These are phyloP conservation scores for Xylaria venustula DNA, from an alignment of 495 filamentous ascomycete genomes.

Conservation along the genomic window DNA sequence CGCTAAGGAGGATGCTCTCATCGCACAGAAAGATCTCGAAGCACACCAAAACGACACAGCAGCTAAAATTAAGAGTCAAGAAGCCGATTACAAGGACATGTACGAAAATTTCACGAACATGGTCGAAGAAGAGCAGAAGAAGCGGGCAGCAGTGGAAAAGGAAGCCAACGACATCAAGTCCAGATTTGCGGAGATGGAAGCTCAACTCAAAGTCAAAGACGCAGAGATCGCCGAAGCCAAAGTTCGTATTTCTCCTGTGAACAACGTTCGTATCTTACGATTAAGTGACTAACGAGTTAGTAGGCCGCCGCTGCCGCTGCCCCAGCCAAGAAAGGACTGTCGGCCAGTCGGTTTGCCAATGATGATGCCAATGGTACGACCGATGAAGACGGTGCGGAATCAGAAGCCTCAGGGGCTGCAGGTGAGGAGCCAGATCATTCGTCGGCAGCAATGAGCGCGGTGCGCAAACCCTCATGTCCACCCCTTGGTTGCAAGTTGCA, in stretches of 20 bases:
- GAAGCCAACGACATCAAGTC: conserved; percentile 34
- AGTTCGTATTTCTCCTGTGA: conserved; percentile 29
- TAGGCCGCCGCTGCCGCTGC: conserved; percentile 29
- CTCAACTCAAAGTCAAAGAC: conserved; percentile 50
- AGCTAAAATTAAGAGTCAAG: conserved; percentile 43
- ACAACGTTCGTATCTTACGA: no score
- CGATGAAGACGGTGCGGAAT: conserved; percentile 21
- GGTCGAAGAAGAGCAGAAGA: conserved; percentile 48
- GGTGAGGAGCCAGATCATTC: conserved; percentile 54
- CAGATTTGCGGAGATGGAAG: conserved; percentile 44
- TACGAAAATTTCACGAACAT: conserved; percentile 51
- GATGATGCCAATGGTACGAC: conserved; percentile 22
- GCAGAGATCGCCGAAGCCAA: conserved; percentile 54
- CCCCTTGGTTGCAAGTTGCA: conserved; percentile 35
- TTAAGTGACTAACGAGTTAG: conserved; percentile 14
- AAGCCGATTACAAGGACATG: conserved; percentile 55
- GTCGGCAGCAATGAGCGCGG: conserved; percentile 56
- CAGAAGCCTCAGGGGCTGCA: conserved; percentile 41
- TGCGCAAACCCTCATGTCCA: conserved; percentile 42
- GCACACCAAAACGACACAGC: conserved; percentile 41
- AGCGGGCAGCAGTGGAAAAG: conserved; percentile 37
- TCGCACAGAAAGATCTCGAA: conserved; percentile 45
- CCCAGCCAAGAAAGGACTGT: conserved; percentile 37
- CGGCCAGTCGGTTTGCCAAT: conserved; percentile 45
- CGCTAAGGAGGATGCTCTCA: conserved; percentile 37